Base-by-base conservation (phyloP, 805 yeast genomes). In the Scheffersomyces ergatensis region DNA sequence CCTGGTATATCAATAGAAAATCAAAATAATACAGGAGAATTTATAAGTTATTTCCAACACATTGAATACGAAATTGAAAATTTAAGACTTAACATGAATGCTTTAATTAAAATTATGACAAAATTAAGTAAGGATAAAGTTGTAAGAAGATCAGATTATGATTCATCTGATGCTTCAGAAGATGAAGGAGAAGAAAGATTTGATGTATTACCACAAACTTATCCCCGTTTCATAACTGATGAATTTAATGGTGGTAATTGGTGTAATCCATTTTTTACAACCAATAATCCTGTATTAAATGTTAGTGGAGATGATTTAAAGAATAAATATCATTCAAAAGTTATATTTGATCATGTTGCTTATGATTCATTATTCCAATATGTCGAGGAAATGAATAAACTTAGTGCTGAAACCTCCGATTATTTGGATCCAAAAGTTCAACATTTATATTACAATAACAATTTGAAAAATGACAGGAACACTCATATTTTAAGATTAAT, bases 231-330 rank as follows among this genome's bases (percentile, higher is more conserved):
- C 51, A 61, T 85, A 15, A 70, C 74, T 32, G 80, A 80, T 21
- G 78, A 76, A 40, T 85, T 81, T 56, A 81, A 81, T 49, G 92
- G 89, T 14, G 92, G 90, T n/a, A 81, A 82, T 45, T 85, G 89
- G 83, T 75, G 78, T 36, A 84, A 83, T 51, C 87, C 86, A 19
- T 82, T 83, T 48, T 76, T 78, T 48, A 57, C 70, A 33, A 53
- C 68, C 35, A 49, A 51, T 26, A 69, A 64, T 36, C 53, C 60
- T 6, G 64, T 63, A 17, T 58, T 67, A 27, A 70, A 67, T 48
- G 63, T 62, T 21, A 65, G 73, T 49, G 75, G 74, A 2, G 72
- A 68, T 45, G 72, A 68, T 21, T 55, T 67, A 41, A 70, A 70
- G 38, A 68, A 62, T 45, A 57, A 60, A 32, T 60, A 61, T 38